A percentile compares a stretch with the other conserved stretches of the same genome.
Evolutionary conservation across 1,139 yeast genomes (phyloP).

Genomic region (Nadsonia commutata): DNA sequence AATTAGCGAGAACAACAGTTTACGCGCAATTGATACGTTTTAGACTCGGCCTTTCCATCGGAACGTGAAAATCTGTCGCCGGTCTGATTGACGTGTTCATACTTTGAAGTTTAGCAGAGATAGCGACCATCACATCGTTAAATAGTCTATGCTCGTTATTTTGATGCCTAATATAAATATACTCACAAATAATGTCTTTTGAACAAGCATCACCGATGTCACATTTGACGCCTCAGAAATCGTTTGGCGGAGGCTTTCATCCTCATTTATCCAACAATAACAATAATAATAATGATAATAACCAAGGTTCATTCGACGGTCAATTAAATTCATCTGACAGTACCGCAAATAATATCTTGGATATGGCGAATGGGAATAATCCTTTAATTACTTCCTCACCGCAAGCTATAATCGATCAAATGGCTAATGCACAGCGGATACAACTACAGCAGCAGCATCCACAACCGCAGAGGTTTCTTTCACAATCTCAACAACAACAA

Average conservation of each 20-base stretch:
- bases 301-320: background rate
- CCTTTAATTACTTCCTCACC: background rate
- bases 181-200: background rate
- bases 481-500: conserved; percentile 1
- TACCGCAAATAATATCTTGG: background rate
- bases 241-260: background rate
- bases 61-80: background rate
- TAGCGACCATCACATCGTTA: too few species aligned
- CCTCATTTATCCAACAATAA: background rate
- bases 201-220: background rate
- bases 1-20: background rate
- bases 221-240: background rate
- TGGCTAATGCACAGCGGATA: background rate
- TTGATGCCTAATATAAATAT: background rate
- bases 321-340: background rate
- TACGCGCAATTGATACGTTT: background rate
- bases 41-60: background rate
- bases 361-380: background rate
- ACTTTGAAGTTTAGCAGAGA: background rate
- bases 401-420: background rate
- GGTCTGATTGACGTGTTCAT: background rate
- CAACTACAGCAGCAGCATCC: conserved; percentile 1
- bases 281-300: background rate
- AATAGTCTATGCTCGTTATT: too few species aligned
- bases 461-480: background rate